Conservation (phyloP, 495 filamentous ascomycete species). For the Neohortaea acidophila region DNA sequence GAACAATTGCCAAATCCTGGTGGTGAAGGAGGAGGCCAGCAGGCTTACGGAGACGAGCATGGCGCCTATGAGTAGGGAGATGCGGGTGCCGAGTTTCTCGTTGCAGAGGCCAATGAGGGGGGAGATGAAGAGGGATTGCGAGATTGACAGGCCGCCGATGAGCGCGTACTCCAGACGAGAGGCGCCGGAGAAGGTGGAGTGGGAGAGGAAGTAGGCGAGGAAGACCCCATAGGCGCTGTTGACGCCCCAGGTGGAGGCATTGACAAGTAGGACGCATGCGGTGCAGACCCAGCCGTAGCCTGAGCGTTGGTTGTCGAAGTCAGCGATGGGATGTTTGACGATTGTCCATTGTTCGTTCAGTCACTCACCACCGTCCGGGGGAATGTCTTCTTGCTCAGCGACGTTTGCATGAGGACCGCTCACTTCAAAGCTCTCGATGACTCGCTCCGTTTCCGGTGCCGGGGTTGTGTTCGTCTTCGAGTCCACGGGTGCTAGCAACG, state of each 20-base stretch:
- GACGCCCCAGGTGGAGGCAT: constrained; percentile 30
- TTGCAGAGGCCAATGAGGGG: constrained; percentile 29
- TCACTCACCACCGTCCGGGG: constrained; percentile 5
- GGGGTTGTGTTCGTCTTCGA: no score
- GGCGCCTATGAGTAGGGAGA: constrained; percentile 27
- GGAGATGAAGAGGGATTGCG: constrained; percentile 29
- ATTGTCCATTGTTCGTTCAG: neutral
- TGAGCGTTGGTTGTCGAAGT: no score
- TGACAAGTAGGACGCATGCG: constrained; percentile 22
- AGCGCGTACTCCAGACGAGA: constrained; percentile 34
- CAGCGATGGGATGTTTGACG: constrained; percentile 21
- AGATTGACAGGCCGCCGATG: constrained; percentile 35
- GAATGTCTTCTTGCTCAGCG: neutral
- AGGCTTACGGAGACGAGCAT: constrained; percentile 26
- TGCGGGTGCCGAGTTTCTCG: constrained; percentile 24
- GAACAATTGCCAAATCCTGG: constrained; percentile 37
- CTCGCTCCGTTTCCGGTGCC: no score
- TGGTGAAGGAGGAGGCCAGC: constrained; percentile 31
- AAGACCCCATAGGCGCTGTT: constrained; percentile 32
- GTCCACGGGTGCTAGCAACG: no score
- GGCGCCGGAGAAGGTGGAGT: constrained; percentile 28
- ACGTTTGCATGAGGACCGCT: neutral
- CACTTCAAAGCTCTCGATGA: neutral
- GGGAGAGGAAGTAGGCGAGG: constrained; percentile 33
- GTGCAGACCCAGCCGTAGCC: constrained; percentile 33